Conservation (phyloP, 192 early-diverging fungal species). For the Umbelopsis isabellina region DNA sequence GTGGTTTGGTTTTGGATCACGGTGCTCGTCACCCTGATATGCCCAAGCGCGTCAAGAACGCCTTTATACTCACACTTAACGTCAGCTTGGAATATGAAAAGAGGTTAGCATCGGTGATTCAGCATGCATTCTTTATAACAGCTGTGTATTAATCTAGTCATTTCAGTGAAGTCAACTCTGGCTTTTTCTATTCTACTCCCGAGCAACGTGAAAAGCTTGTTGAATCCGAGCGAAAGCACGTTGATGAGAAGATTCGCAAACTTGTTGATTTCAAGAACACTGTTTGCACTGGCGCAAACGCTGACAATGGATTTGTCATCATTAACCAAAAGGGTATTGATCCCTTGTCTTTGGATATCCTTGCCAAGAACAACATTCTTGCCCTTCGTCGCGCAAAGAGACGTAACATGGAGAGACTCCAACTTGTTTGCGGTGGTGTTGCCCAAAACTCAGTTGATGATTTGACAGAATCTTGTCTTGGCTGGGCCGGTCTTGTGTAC, state of each 20-base stretch:
- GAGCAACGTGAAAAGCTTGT: slow-evolving; percentile 99
- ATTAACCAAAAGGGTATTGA: slow-evolving; percentile 99
- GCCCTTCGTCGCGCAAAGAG: slow-evolving; percentile 96
- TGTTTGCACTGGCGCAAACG: slow-evolving; percentile 83
- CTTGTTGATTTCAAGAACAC: slow-evolving; percentile 96
- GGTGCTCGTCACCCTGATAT: slow-evolving; percentile 99
- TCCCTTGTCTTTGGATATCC: slow-evolving; percentile 93
- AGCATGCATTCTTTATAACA: not conserved
- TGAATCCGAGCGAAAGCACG: slow-evolving; percentile 94
- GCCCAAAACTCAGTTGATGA: slow-evolving; percentile 99
- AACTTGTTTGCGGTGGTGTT: slow-evolving; percentile 91
- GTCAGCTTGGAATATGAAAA: slow-evolving; percentile 99
- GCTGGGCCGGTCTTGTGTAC: slow-evolving; percentile 91
- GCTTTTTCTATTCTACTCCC: slow-evolving; percentile 97
- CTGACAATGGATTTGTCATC: slow-evolving; percentile 89
- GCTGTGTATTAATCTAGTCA: slow-evolving; percentile 12
- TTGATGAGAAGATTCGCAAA: slow-evolving; percentile 92
- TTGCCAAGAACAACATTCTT: slow-evolving; percentile 95
- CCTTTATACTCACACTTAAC: slow-evolving; percentile 92
- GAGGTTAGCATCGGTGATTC: slow-evolving; percentile 52
- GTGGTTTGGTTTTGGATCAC: slow-evolving; percentile 97
- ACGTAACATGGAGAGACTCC: slow-evolving; percentile 99
- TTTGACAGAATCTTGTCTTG: slow-evolving; percentile 79
- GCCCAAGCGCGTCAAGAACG: slow-evolving; percentile 92
- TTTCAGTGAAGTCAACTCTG: slow-evolving; percentile 89